Conservation (phyloP, 805 yeast species). For the Monosporozyma yasuniensis region DNA sequence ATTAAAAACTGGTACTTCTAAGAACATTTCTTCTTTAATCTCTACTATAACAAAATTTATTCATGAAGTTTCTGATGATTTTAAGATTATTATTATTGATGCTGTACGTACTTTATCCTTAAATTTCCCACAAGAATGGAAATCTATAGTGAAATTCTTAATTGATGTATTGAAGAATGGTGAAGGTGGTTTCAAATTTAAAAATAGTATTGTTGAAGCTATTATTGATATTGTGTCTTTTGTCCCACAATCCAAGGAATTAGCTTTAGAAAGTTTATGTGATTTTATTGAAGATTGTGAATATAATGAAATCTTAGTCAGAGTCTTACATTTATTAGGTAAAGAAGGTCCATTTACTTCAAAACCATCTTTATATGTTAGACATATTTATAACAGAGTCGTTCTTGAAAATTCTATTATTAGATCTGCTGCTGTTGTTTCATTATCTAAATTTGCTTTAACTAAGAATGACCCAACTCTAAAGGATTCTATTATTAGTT, state of each 20-base stretch:
- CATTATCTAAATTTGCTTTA: conserved; percentile 83
- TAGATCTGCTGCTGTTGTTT: conserved; percentile 90
- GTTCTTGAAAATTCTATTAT: conserved; percentile 92
- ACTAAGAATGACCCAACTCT: conserved; percentile 59
- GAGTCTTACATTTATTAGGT: conserved; percentile 86
- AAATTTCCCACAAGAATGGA: conserved; percentile 88
- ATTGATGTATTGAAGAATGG: conserved; percentile 71
- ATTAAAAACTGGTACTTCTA: conserved; percentile 88
- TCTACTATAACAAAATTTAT: conserved; percentile 78
- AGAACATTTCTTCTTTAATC: conserved; percentile 80
- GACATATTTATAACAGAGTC: conserved; percentile 94
- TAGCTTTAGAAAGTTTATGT: conserved; percentile 80
- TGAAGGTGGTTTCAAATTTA: conserved; percentile 82
- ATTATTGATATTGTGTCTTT: conserved; percentile 83
- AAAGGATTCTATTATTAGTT: conserved; percentile 57
- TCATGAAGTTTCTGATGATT: conserved; percentile 92
- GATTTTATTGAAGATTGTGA: conserved; percentile 98
- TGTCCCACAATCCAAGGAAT: conserved; percentile 73
- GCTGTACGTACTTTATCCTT: conserved; percentile 87
- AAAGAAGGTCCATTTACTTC: conserved; percentile 85
- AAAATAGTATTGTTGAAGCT: conserved; percentile 84
- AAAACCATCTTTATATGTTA: conserved; percentile 81
- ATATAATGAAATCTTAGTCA: conserved; percentile 85
- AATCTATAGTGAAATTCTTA: conserved; percentile 70
- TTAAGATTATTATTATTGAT: conserved; percentile 88